These are phyloP conservation scores for Monosporascus sp. DNA, from an alignment of 2,329 filamentous ascomycete genomes.

Conservation along the genomic window DNA sequence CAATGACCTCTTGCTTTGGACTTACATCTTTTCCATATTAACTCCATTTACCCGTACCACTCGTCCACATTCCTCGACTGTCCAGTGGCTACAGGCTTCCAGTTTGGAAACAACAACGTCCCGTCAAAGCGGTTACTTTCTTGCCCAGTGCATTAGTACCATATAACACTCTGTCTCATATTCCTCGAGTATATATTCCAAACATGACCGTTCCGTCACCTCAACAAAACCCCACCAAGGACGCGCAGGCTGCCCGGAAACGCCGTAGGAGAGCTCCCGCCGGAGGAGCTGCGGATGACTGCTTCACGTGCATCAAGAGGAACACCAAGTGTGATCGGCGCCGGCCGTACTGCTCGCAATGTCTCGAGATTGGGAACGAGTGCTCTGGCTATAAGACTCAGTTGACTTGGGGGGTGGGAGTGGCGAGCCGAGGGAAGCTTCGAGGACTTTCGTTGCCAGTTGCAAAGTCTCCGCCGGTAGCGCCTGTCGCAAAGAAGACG, in stretches of 20 bases:
- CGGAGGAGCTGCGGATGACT: conserved; percentile 88
- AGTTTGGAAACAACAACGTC: conserved; percentile 18
- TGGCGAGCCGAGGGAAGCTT: conserved; percentile 91
- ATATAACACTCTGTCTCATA: conserved; percentile 14
- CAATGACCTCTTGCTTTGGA: conserved; percentile 29
- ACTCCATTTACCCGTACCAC: conserved; percentile 37
- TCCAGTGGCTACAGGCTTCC: conserved; percentile 22
- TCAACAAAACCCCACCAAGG: conserved; percentile 43
- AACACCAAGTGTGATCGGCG: conserved; percentile 83
- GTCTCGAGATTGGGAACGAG: conserved; percentile 83
- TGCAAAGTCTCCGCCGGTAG: conserved; percentile 54
- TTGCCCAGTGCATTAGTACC: conserved; percentile 13
- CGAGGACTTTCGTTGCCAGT: conserved; percentile 76
- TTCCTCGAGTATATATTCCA: conserved; percentile 16
- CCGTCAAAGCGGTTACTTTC: conserved; percentile 15
- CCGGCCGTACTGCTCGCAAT: conserved; percentile 91
- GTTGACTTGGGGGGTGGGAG: conserved; percentile 92
- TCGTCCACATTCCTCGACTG: conserved; percentile 29
- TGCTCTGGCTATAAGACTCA: conserved; percentile 97
- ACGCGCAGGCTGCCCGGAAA: conserved; percentile 54
- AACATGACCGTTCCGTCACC: conserved; percentile 46
- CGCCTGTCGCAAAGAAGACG: conserved; percentile 43
- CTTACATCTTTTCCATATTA: conserved; percentile 36
- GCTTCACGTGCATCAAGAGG: conserved; percentile 85
- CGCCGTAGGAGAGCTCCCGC: conserved; percentile 83